phyloP scores from a whole-genome alignment of 2,329 filamentous ascomycete genomes.

The Alternaria gaisen region DNA sequence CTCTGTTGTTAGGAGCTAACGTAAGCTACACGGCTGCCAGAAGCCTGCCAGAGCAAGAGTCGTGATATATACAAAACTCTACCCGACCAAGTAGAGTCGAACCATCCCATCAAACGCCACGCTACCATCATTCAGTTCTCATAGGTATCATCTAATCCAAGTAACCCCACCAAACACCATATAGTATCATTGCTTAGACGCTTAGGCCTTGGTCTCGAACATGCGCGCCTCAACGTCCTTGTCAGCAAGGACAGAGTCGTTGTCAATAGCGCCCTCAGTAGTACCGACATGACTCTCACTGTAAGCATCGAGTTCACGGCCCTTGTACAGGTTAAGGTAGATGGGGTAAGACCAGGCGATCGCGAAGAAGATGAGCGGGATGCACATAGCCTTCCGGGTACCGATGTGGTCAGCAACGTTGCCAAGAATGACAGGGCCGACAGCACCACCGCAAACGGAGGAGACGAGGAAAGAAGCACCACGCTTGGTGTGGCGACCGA shows the following conservation, averaged over 20 bases:
- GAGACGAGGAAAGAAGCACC: constrained; percentile 51
- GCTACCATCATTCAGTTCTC: background rate
- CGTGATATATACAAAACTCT: constrained; percentile 7
- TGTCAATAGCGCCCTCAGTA: constrained; percentile 32
- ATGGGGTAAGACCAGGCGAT: constrained; percentile 49
- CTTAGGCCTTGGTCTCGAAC: constrained; percentile 24
- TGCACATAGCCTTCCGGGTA: constrained; percentile 47
- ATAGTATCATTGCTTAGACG: background rate
- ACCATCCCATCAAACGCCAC: background rate
- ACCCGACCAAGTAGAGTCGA: background rate
- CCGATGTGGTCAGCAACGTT: constrained; percentile 48
- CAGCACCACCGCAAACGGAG: constrained; percentile 49
- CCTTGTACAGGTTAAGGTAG: constrained; percentile 49
- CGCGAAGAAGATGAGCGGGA: constrained; percentile 48
- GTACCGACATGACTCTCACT: constrained; percentile 43
- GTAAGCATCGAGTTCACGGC: constrained; percentile 49
- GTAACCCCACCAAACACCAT: background rate
- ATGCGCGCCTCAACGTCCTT: constrained; percentile 37
- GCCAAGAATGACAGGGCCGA: constrained; percentile 48
- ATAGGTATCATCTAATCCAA: constrained; percentile 6
- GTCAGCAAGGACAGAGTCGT: constrained; percentile 34
- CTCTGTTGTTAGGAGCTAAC: no score
- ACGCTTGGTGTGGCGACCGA: constrained; percentile 53
- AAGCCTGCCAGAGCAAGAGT: no score
- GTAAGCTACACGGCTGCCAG: no score